phyloP scores from a whole-genome alignment of 805 yeast genomes.

The Cephaloascus fragrans region DNA sequence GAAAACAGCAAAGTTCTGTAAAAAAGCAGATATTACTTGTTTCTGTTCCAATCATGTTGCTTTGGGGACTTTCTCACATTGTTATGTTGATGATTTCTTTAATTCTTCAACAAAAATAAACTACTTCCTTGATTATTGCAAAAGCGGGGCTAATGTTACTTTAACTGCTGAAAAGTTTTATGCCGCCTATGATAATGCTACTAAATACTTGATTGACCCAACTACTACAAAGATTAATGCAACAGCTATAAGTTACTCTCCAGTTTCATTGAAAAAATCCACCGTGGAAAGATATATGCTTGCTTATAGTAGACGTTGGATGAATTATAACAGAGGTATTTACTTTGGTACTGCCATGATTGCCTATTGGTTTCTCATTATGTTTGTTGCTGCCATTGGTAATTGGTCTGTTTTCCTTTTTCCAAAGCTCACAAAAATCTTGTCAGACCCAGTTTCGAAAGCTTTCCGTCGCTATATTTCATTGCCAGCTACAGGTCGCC shows the following conservation, averaged over 20 bases:
- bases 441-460: conserved; percentile 20
- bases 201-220: conserved; percentile 24
- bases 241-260: conserved; percentile 19
- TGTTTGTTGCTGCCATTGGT: conserved; percentile 21
- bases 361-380: conserved; percentile 27
- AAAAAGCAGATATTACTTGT: conserved; percentile 6
- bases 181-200: conserved; percentile 30
- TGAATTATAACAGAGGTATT: conserved; percentile 14
- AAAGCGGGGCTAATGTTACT: conserved; percentile 8
- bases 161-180: conserved; percentile 21
- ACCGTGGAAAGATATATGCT: not conserved
- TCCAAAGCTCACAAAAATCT: conserved; percentile 4
- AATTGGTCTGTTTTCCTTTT: conserved; percentile 11
- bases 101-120: conserved; percentile 4
- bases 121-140: conserved; percentile 9
- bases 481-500: conserved; percentile 25
- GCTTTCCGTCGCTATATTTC: conserved; percentile 21
- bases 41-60: conserved; percentile 15
- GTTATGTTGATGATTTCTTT: conserved; percentile 8
- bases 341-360: conserved; percentile 23
- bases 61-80: conserved; percentile 15
- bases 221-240: conserved; percentile 19
- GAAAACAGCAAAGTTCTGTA: conserved; percentile 1
- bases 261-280: conserved; percentile 17
- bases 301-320: conserved; percentile 8